Evolutionary conservation across 192 early-diverging fungal genomes (phyloP).

Genomic region (Allomyces javanicus): DNA sequence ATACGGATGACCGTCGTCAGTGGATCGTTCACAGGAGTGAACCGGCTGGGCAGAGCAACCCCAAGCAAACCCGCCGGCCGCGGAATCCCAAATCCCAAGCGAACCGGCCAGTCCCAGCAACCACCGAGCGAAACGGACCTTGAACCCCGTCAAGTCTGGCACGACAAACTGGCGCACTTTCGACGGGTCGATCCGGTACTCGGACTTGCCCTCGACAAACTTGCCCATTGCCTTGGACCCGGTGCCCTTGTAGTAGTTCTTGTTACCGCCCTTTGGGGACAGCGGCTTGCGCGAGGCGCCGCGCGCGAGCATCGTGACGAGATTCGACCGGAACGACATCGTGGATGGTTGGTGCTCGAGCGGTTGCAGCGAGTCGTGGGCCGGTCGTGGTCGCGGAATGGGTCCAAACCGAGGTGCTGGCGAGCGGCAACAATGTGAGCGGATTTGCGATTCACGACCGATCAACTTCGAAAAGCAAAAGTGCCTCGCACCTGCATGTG

Average conservation of each 20-base stretch:
- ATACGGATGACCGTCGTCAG: background rate
- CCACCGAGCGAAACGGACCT: background rate
- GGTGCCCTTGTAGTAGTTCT: conserved; percentile 37
- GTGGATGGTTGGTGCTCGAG: too few relatives aligned
- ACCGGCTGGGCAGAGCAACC: too few relatives aligned
- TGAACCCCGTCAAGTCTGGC: conserved; percentile 3
- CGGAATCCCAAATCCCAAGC: background rate
- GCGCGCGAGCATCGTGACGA: conserved; percentile 8
- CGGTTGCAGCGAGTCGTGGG: too few relatives aligned
- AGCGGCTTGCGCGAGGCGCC: conserved; percentile 15
- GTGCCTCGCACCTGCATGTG: too few relatives aligned
- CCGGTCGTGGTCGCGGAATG: too few relatives aligned
- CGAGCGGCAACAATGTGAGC: too few relatives aligned
- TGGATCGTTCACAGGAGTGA: too few relatives aligned
- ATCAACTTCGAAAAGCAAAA: too few relatives aligned
- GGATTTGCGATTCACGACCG: too few relatives aligned
- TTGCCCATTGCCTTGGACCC: conserved; percentile 2
- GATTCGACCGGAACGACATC: background rate
- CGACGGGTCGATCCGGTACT: conserved; percentile 5
- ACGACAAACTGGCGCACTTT: conserved; percentile 10
- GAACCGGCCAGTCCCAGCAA: background rate
- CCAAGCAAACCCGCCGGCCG: too few relatives aligned
- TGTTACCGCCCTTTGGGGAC: conserved; percentile 29
- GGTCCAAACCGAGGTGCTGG: too few relatives aligned
- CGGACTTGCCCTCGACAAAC: background rate